Conservation (phyloP, 208 protist species). For the Acanthamoeba healyi region DNA sequence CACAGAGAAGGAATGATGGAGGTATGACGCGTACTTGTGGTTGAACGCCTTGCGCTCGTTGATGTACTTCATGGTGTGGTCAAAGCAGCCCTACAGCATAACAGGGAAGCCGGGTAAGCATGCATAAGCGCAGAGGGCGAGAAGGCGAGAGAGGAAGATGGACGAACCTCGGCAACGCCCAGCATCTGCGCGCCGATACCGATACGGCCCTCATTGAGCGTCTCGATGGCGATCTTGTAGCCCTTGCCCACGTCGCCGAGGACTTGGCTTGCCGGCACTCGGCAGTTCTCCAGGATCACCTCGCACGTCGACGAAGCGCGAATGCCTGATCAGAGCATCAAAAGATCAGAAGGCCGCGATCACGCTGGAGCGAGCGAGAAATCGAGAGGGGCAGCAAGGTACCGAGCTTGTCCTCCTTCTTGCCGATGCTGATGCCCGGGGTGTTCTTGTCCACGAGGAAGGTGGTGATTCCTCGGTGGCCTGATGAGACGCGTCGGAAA, state of each 20-base stretch:
- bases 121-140: not conserved
- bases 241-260: conserved; percentile 92
- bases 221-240: conserved; percentile 96
- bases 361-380: no score
- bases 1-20: not conserved
- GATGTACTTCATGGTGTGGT: conserved; percentile 90
- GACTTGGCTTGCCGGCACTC: conserved; percentile 47
- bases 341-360: not conserved
- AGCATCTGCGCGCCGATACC: conserved; percentile 96
- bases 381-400: not conserved
- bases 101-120: conserved; percentile 26
- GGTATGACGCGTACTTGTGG: conserved; percentile 13
- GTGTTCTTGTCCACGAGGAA: conserved; percentile 95
- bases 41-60: conserved; percentile 95
- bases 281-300: conserved; percentile 93
- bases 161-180: conserved; percentile 94
- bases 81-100: conserved; percentile 87
- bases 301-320: conserved; percentile 96
- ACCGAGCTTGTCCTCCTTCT: conserved; percentile 95
- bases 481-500: not conserved
- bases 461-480: conserved; percentile 93
- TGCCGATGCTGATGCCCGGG: conserved; percentile 93
- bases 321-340: conserved; percentile 87
- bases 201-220: conserved; percentile 96
- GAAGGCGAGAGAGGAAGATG: conserved; percentile 57